Percentiles rank a stretch among this genome's conserved stretches.
phyloP scores from a whole-genome alignment of 169 alveolate genomes.

The Eimeria zaria region DNA sequence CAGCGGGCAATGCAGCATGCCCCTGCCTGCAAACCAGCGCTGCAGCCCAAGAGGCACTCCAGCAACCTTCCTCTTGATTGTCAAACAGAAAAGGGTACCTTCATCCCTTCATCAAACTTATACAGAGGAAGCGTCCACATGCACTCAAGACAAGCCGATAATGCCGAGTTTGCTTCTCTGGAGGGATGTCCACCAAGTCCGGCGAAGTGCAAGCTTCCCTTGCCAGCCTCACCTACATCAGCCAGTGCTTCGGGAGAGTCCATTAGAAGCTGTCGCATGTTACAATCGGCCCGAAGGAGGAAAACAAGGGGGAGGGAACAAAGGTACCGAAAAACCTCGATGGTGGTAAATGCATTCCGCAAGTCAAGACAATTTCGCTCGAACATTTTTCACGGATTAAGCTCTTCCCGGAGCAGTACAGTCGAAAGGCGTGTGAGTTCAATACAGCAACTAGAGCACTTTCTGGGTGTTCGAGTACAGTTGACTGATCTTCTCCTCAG shows the following conservation, averaged over 20 bases:
- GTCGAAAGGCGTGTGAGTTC: not conserved
- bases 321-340: not conserved
- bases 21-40: constrained; percentile 6
- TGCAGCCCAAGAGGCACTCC: not conserved
- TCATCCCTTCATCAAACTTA: not conserved
- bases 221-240: not conserved
- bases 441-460: not conserved
- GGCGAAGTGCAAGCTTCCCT: not conserved
- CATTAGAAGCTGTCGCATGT: constrained; percentile 67
- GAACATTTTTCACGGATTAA: not conserved
- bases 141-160: not conserved
- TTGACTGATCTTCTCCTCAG: no score
- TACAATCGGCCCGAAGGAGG: not conserved
- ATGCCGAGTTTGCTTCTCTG: not conserved
- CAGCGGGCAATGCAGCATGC: constrained; percentile 68
- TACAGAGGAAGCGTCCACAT: not conserved
- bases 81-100: not conserved
- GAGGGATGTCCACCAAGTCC: not conserved
- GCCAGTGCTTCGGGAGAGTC: constrained; percentile 10
- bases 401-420: not conserved
- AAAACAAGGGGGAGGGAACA: not conserved
- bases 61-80: not conserved
- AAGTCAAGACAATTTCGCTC: not conserved
- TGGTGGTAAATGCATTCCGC: not conserved
- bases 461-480: not conserved